Base-by-base conservation (phyloP, 148 eudicot species). In the Pouteria glomerata region DNA sequence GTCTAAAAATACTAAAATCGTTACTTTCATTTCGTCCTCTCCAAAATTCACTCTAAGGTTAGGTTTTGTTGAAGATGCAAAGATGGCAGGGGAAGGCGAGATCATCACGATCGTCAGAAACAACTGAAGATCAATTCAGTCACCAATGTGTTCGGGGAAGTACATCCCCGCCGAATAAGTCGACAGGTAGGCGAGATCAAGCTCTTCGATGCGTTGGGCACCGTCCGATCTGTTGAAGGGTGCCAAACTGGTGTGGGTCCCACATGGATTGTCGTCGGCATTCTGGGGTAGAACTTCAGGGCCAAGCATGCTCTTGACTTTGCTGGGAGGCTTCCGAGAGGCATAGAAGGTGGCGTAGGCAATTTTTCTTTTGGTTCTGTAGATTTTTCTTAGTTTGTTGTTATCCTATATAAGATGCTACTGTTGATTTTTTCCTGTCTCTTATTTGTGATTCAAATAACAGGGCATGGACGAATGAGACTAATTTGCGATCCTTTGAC, bases 311-410 rank as follows among this genome's bases (percentile, higher is more conserved):
- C 89, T 85, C 81, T 95, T 92, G 44, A 95, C 99, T 41, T 92
- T 95, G 84, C 90, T 84, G n/a, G 96, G 99, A 42, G 99, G 97
- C 80, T 95, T 95, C 0, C 99, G 92, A 42, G 99, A 90, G 60
- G 99, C 90, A 65, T 95, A 97, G 68, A 95, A 86, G 12, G 97
- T 73, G 34, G 99, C 89, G 80, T 95, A 95, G 27, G 99, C 86
- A 21, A 78, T n/a, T n/a, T n/a, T n/a, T n/a, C n/a, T n/a, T n/a
- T n/a, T n/a, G n/a, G n/a, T n/a, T n/a, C n/a, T n/a, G n/a, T n/a
- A n/a, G n/a, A n/a, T n/a, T n/a, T n/a, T n/a, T n/a, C n/a, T n/a
- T n/a, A n/a, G n/a, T n/a, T n/a, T n/a, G n/a, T n/a, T n/a, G n/a
- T n/a, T n/a, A n/a, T n/a, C n/a, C n/a, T n/a, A n/a, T n/a, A n/a